These are phyloP conservation scores for Phytophthora vignae DNA, from an alignment of 352 stramenopile genomes.

Conservation along the genomic window DNA sequence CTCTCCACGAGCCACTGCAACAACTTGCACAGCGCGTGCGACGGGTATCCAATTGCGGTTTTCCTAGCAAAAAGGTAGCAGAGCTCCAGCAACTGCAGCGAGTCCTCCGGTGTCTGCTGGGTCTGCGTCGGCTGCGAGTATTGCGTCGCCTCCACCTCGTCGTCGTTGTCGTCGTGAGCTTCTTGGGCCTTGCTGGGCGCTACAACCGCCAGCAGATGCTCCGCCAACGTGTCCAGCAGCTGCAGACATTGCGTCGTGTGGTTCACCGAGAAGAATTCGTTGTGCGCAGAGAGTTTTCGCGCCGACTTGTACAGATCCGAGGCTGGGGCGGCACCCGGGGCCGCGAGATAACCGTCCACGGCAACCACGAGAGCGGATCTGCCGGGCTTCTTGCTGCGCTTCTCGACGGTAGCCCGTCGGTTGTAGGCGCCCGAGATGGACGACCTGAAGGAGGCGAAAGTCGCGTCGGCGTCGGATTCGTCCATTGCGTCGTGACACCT, in stretches of 20 bases:
- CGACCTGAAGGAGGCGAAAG: slow-evolving; percentile 47
- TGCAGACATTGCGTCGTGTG: slow-evolving; percentile 55
- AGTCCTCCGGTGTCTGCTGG: slow-evolving; percentile 33
- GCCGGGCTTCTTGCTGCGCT: slow-evolving; percentile 26
- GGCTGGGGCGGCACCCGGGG: slow-evolving; percentile 41
- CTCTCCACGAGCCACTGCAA: slow-evolving; percentile 68
- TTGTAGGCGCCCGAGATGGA: slow-evolving; percentile 21
- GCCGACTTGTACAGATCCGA: slow-evolving; percentile 54
- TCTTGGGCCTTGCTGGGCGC: slow-evolving; percentile 10
- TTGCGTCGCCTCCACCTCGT: slow-evolving; percentile 28
- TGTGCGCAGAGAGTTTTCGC: slow-evolving; percentile 48
- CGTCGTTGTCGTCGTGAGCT: not conserved
- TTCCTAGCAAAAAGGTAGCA: slow-evolving; percentile 63
- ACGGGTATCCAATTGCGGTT: slow-evolving; percentile 73
- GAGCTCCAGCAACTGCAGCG: slow-evolving; percentile 67
- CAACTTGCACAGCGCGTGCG: slow-evolving; percentile 70
- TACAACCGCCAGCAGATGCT: slow-evolving; percentile 50
- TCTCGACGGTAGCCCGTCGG: slow-evolving; percentile 22
- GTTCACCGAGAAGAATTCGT: slow-evolving; percentile 54
- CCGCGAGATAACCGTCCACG: slow-evolving; percentile 48
- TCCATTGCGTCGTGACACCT: slow-evolving; percentile 54
- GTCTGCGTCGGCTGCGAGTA: slow-evolving; percentile 42
- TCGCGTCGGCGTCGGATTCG: slow-evolving; percentile 48
- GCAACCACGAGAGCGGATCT: slow-evolving; percentile 47
- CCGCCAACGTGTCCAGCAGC: slow-evolving; percentile 67